These are phyloP conservation scores for Thelonectria discophora DNA, from an alignment of 2,329 filamentous ascomycete genomes.

Conservation along the genomic window DNA sequence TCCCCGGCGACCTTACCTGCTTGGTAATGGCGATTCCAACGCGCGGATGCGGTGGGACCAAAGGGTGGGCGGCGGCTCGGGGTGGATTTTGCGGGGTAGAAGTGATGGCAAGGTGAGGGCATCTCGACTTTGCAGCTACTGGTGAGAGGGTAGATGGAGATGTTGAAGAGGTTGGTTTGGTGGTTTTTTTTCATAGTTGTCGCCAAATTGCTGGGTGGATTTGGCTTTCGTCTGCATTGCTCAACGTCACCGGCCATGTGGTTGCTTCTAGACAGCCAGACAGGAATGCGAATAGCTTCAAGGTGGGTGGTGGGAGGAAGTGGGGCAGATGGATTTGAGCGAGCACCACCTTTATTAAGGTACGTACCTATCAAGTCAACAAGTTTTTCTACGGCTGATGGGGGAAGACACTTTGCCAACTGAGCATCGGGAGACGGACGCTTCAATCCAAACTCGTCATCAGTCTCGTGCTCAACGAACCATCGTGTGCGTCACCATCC, in stretches of 20 bases:
- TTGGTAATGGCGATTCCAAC: constrained; percentile 2
- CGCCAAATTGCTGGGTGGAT: neutral
- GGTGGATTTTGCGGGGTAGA: constrained; percentile 1
- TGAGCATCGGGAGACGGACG: no score
- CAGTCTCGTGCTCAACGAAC: neutral
- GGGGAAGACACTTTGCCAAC: no score
- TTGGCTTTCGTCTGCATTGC: neutral
- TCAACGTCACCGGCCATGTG: neutral
- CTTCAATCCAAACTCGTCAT: neutral
- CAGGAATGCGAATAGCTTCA: neutral
- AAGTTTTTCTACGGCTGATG: no score
- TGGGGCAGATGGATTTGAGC: neutral
- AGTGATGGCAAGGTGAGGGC: neutral
- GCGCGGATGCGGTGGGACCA: no score
- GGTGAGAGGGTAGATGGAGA: neutral
- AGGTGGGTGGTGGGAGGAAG: neutral
- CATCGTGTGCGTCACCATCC: neutral
- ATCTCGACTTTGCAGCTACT: neutral
- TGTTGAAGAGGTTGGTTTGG: neutral
- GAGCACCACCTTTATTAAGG: no score
- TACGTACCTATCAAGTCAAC: no score
- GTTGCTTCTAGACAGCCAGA: neutral
- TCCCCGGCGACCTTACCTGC: neutral
- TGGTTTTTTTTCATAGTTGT: neutral
- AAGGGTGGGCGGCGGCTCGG: neutral